Evolutionary conservation across 2,329 filamentous ascomycete genomes (phyloP).

Genomic region (Torrubiellomyces zombiae): DNA sequence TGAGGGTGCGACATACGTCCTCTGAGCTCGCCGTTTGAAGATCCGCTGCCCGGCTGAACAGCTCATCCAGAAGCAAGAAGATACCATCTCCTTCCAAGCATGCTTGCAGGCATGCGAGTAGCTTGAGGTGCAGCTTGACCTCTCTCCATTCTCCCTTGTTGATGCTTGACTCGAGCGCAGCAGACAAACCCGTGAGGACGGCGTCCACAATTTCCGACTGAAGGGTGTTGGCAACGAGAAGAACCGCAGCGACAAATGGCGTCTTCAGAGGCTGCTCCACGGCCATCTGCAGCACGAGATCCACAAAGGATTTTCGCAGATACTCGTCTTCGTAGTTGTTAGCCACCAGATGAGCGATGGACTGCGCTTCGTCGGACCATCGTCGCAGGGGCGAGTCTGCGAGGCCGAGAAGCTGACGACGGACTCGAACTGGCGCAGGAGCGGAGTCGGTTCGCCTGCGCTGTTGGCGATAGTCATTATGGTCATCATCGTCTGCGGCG

Average conservation of each 20-base stretch:
- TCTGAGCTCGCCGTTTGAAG: constrained; percentile 85
- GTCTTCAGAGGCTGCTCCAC: constrained; percentile 93
- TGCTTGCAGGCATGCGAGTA: constrained; percentile 72
- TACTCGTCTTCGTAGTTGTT: constrained; percentile 80
- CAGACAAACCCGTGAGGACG: constrained; percentile 46
- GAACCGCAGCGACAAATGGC: constrained; percentile 77
- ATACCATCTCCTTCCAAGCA: constrained; percentile 71
- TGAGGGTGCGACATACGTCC: constrained; percentile 40
- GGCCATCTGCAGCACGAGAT: constrained; percentile 58
- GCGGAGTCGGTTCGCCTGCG: constrained; percentile 56
- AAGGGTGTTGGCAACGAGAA: constrained; percentile 62
- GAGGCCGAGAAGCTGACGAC: constrained; percentile 62
- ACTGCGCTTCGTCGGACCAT: constrained; percentile 62
- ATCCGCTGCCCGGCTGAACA: constrained; percentile 85
- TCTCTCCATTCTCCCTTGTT: constrained; percentile 68
- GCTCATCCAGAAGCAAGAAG: constrained; percentile 68
- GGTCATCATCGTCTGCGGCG: constrained; percentile 50
- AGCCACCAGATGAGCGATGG: constrained; percentile 58
- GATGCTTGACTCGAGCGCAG: constrained; percentile 49
- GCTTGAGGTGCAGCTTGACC: constrained; percentile 79
- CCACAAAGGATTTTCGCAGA: constrained; percentile 54
- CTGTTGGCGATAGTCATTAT: constrained; percentile 56
- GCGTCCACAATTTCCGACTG: constrained; percentile 60
- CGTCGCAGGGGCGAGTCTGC: constrained; percentile 67
- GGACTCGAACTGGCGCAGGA: constrained; percentile 52